Percentiles rank a stretch among this genome's conserved stretches.
phyloP scores from a whole-genome alignment of 768 basidiomycete species.

The Panaeolus cyanescens region DNA sequence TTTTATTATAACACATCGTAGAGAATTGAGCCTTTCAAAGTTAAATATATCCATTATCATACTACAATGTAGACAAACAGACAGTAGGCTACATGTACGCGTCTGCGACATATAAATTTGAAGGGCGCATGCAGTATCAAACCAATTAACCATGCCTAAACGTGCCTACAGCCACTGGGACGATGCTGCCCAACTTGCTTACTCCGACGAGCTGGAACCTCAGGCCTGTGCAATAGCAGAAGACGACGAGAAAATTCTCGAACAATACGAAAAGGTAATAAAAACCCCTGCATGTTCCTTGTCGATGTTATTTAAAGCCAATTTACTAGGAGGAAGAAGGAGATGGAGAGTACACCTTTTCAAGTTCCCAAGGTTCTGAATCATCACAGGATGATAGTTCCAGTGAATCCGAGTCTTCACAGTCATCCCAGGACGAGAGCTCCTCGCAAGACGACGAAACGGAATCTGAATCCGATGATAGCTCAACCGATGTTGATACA shows the following conservation, averaged over 20 bases:
- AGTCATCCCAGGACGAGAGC: background rate
- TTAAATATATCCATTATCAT: too few species aligned
- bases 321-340: constrained; percentile 6
- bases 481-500: background rate
- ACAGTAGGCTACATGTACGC: too few species aligned
- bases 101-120: background rate
- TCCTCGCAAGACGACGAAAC: background rate
- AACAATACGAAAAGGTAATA: constrained; percentile 7
- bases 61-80: too few species aligned
- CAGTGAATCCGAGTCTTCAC: background rate
- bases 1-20: too few species aligned
- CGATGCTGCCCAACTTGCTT: constrained; percentile 7
- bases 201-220: constrained; percentile 9
- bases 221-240: constrained; percentile 5
- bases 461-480: background rate
- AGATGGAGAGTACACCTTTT: constrained; percentile 4
- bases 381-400: background rate
- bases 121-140: background rate
- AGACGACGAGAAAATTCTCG: constrained; percentile 4
- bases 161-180: background rate
- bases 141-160: background rate
- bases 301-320: background rate
- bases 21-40: too few species aligned
- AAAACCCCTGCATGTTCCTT: background rate
- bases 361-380: too few species aligned